Evolutionary conservation across 768 basidiomycete genomes (phyloP).

Genomic region (Mycena olivaceomarginata): DNA sequence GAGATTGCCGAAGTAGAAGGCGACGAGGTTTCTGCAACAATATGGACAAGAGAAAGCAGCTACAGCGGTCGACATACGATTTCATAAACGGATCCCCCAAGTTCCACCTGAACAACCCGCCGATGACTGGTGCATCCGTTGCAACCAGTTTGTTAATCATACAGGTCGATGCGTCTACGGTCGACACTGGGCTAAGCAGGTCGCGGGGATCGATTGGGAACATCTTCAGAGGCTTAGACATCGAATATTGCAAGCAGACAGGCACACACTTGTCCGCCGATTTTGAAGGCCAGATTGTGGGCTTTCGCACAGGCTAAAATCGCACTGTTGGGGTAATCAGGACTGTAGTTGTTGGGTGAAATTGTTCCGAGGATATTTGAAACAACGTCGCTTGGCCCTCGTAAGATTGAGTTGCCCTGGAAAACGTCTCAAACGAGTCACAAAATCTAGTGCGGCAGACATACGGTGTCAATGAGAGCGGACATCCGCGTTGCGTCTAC

Average conservation of each 20-base stretch:
- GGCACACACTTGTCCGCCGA: slow-evolving; percentile 70
- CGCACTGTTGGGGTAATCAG: slow-evolving; percentile 49
- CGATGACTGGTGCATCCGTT: slow-evolving; percentile 75
- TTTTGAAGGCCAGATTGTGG: slow-evolving; percentile 76
- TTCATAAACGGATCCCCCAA: slow-evolving; percentile 84
- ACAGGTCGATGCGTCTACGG: slow-evolving; percentile 65
- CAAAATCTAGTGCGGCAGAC: slow-evolving; percentile 30
- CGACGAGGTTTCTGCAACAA: slow-evolving; percentile 71
- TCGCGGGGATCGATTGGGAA: slow-evolving; percentile 86
- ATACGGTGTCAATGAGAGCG: slow-evolving; percentile 81
- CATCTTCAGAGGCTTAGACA: slow-evolving; percentile 50
- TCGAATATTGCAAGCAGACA: neutral
- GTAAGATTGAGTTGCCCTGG: slow-evolving; percentile 83
- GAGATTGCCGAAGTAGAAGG: slow-evolving; percentile 84
- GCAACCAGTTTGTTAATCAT: slow-evolving; percentile 71
- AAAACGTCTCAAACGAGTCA: neutral
- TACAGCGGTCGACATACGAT: slow-evolving; percentile 66
- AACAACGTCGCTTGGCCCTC: slow-evolving; percentile 81
- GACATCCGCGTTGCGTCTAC: slow-evolving; percentile 63
- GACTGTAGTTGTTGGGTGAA: slow-evolving; percentile 56
- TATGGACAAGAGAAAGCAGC: neutral
- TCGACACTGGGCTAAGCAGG: slow-evolving; percentile 67
- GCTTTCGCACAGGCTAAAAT: slow-evolving; percentile 70
- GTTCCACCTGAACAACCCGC: slow-evolving; percentile 80
- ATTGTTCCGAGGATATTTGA: slow-evolving; percentile 63